Evolutionary conservation across 768 basidiomycete species (phyloP).

Genomic region (Amanita rubescens): DNA sequence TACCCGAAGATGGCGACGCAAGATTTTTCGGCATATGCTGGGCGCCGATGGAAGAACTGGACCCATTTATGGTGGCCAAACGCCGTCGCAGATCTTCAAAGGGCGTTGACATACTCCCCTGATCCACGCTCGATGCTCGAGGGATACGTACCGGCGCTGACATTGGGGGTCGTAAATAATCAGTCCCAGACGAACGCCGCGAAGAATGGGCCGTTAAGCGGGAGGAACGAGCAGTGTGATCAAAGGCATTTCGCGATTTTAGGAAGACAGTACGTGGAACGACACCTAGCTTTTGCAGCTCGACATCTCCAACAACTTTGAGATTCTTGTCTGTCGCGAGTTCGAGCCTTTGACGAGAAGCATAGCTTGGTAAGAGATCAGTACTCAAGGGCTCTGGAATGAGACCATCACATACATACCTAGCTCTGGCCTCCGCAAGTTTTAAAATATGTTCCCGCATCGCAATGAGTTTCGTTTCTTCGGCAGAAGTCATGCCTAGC

Average conservation of each 20-base stretch:
- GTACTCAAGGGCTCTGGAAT: constrained; percentile 1
- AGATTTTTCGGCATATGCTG: constrained; percentile 17
- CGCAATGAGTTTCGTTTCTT: constrained; percentile 81
- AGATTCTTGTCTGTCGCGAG: constrained; percentile 57
- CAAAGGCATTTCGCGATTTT: constrained; percentile 39
- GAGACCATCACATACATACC: constrained; percentile 32
- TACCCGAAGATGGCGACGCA: background rate
- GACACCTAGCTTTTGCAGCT: constrained; percentile 81
- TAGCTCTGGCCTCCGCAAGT: constrained; percentile 70
- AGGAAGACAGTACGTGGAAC: constrained; percentile 91
- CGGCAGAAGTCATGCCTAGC: constrained; percentile 74
- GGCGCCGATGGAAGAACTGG: constrained; percentile 53
- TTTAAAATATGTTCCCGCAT: constrained; percentile 87
- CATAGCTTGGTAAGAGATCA: constrained; percentile 40
- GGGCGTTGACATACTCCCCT: constrained; percentile 40
- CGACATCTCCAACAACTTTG: constrained; percentile 58
- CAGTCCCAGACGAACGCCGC: constrained; percentile 29
- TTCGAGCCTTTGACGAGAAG: constrained; percentile 56
- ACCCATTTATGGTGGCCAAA: constrained; percentile 69
- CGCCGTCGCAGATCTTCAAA: constrained; percentile 76
- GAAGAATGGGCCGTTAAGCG: constrained; percentile 31
- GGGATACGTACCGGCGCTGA: constrained; percentile 44
- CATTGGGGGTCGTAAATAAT: constrained; percentile 30
- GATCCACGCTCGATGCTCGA: constrained; percentile 42
- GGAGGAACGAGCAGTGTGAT: constrained; percentile 31